Base-by-base conservation (phyloP, 2,329 filamentous ascomycete species). In the Neofusicoccum umdonicola region DNA sequence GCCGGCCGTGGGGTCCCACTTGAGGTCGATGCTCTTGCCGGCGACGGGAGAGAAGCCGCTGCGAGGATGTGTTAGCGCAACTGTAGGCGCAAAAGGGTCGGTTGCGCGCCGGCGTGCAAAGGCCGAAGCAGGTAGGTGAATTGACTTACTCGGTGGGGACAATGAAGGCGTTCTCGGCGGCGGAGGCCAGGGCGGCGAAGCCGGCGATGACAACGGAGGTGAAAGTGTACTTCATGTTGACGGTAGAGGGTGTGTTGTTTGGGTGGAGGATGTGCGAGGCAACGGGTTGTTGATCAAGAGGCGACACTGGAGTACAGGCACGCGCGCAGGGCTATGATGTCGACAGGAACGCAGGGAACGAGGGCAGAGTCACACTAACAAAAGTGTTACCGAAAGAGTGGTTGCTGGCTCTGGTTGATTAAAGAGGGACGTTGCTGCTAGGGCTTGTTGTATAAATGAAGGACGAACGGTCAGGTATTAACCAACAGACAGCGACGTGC, bases 151-250 rank as follows among this genome's bases (percentile, higher is more conserved):
- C 19, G 41, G 64, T 76, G 9, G 64, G 57, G 34, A 65, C 17
- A n/a, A 65, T 81, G 79, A 85, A 85, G 58, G 81, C 72, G 71
- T 85, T 85, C 56, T 76, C 69, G 67, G 76, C 69, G 52, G 75
- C 70, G 41, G 80, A 81, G 31, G 78, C 70, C 54, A 76, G 77
- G 60, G 80, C 78, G 65, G 80, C 79, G 67, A 83, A 70, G 67
- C 80, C 73, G 68, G 81, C 78, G 66, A 82, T 67, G 67, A 81
- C 68, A 56, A 79, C 75, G 71, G 76, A 67, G 67, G 78, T 69
- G 73, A 81, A 78, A 39, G 61, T 60, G 56, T 47, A 52, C 67
- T 78, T 78, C 83, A 84, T 85, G 39, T 68, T 80, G 74, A 68
- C 52, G 15, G 62, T 13, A 15, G 6, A 31, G 12, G 22, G 7